Conservation (phyloP, 23 red algal species). For the Chondrus crispus region DNA sequence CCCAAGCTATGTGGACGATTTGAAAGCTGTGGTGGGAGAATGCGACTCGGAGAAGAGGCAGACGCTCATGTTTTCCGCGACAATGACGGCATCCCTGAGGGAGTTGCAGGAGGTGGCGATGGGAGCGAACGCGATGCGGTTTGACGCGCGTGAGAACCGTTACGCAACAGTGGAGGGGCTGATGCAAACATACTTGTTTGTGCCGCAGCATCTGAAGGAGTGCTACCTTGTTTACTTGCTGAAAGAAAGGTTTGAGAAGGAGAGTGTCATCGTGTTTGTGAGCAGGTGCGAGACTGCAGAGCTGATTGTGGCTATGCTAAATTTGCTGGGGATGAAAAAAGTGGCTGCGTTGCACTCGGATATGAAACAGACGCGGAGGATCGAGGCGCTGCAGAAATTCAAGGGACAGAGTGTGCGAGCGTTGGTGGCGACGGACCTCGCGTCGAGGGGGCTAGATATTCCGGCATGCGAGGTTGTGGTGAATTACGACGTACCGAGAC, state of each 20-base stretch:
- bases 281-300: constrained; percentile 49
- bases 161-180: constrained; percentile 69
- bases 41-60: constrained; percentile 40
- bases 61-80: constrained; percentile 91
- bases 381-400: constrained; percentile 64
- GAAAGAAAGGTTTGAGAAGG: constrained; percentile 20
- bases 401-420: constrained; percentile 44
- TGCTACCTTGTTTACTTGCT: constrained; percentile 75
- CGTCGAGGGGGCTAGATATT: constrained; percentile 85
- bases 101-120: constrained; percentile 39
- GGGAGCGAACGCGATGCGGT: constrained; percentile 47
- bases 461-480: constrained; percentile 82
- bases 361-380: constrained; percentile 65
- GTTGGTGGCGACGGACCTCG: constrained; percentile 89
- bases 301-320: constrained; percentile 46
- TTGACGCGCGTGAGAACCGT: constrained; percentile 58
- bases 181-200: constrained; percentile 63
- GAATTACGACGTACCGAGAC: constrained; percentile 84
- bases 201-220: constrained; percentile 74
- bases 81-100: constrained; percentile 70
- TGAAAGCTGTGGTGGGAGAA: constrained; percentile 41
- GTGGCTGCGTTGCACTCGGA: constrained; percentile 75
- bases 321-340: constrained; percentile 65
- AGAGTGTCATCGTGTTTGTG: constrained; percentile 72
- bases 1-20: constrained; percentile 42